Evolutionary conservation across 805 yeast species (phyloP).

Genomic region (Kodamaea restingae): DNA sequence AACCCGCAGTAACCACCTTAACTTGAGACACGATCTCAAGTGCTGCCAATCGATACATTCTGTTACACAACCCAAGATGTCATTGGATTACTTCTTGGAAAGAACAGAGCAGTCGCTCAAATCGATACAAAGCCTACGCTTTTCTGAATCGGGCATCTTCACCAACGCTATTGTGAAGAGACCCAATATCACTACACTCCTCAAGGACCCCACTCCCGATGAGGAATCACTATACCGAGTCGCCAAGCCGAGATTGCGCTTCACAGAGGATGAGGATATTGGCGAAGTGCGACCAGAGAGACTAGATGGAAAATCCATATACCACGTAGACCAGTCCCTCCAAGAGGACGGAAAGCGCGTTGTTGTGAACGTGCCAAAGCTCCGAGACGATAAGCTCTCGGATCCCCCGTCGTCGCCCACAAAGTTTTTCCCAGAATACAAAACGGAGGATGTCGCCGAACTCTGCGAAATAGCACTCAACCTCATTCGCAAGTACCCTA

Average conservation of each 20-base stretch:
- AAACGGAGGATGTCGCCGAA: constrained; percentile 33
- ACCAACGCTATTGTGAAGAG: constrained; percentile 56
- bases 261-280: constrained; percentile 4
- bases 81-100: constrained; percentile 22
- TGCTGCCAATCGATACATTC: no score
- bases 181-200: constrained; percentile 51
- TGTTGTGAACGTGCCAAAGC: constrained; percentile 6
- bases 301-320: constrained; percentile 45
- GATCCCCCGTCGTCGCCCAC: constrained; percentile 8
- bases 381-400: neutral
- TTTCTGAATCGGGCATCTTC: constrained; percentile 58
- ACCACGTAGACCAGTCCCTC: constrained; percentile 8
- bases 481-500: constrained; percentile 26
- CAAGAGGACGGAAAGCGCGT: constrained; percentile 1
- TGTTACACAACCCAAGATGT: neutral
- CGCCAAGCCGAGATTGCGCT: constrained; percentile 15
- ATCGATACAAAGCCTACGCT: constrained; percentile 42
- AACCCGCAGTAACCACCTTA: no score
- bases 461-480: constrained; percentile 41
- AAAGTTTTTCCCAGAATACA: constrained; percentile 8
- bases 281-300: constrained; percentile 32
- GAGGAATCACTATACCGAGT: constrained; percentile 51
- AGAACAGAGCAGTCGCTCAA: constrained; percentile 36
- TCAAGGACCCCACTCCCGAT: constrained; percentile 54
- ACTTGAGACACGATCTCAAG: no score